A percentile compares a stretch with the other conserved stretches of the same genome.
Evolutionary conservation across 1,284 basidiomycete genomes (phyloP).

Genomic region (Xerocomus minutiporus): DNA sequence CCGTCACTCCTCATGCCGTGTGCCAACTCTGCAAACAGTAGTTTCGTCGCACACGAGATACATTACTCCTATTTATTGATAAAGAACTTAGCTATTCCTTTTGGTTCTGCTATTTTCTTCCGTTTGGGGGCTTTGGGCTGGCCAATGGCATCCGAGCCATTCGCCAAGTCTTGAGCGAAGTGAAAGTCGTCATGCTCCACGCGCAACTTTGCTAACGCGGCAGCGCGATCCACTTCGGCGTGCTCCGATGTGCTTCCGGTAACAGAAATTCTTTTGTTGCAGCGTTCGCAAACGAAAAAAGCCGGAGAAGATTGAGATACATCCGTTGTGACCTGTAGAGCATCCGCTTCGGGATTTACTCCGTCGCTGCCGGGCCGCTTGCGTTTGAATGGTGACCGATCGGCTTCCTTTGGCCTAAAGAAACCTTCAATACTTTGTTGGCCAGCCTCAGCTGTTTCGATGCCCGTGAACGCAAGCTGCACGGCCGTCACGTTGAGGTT

Average conservation of each 20-base stretch:
- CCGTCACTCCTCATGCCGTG: too few relatives aligned
- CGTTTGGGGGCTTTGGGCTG: conserved; percentile 31
- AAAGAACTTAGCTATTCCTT: conserved; percentile 80
- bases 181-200: conserved; percentile 86
- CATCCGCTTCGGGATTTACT: background rate
- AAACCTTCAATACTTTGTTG: conserved; percentile 88
- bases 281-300: conserved; percentile 53
- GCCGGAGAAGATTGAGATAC: conserved; percentile 1
- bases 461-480: conserved; percentile 76
- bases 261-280: conserved; percentile 41
- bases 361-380: conserved; percentile 12
- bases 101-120: conserved; percentile 40
- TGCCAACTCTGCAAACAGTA: background rate
- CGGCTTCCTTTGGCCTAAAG: conserved; percentile 43
- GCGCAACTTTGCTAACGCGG: conserved; percentile 46
- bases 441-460: conserved; percentile 76
- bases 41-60: background rate
- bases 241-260: conserved; percentile 24
- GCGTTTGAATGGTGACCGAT: conserved; percentile 27
- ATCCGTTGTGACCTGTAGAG: background rate
- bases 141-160: conserved; percentile 22
- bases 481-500: conserved; percentile 71
- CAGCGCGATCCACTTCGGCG: conserved; percentile 28
- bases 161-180: conserved; percentile 71
- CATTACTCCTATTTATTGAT: conserved; percentile 30